Evolutionary conservation across 1,284 basidiomycete genomes (phyloP).

Genomic region (Pseudozyma tsukubaensis): DNA sequence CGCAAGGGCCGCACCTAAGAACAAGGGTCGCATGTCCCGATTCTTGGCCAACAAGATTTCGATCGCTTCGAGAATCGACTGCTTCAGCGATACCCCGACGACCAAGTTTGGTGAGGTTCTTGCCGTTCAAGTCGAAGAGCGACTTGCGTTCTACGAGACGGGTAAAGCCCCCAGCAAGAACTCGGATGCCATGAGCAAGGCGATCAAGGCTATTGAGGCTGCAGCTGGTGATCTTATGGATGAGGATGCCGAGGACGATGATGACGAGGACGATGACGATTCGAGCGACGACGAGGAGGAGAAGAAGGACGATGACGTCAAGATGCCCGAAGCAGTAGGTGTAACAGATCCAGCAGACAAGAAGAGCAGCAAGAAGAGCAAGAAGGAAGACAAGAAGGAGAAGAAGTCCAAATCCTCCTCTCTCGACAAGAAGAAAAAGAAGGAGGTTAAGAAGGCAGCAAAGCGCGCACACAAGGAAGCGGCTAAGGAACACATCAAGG

Average conservation of each 20-base stretch:
- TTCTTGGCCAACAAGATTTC: slow-evolving; percentile 96
- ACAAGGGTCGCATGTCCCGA: slow-evolving; percentile 88
- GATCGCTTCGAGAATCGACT: slow-evolving; percentile 97
- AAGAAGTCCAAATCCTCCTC: slow-evolving; percentile 73
- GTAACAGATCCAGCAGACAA: slow-evolving; percentile 57
- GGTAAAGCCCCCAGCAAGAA: slow-evolving; percentile 67
- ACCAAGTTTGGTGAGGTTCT: slow-evolving; percentile 95
- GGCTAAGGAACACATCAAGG: slow-evolving; percentile 54
- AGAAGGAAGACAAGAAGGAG: slow-evolving; percentile 75
- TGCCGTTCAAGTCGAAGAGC: slow-evolving; percentile 92
- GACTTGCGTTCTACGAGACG: slow-evolving; percentile 89
- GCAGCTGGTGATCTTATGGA: slow-evolving; percentile 79
- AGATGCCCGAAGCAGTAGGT: slow-evolving; percentile 69
- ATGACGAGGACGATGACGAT: slow-evolving; percentile 72
- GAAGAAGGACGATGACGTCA: slow-evolving; percentile 72
- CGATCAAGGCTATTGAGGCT: slow-evolving; percentile 80
- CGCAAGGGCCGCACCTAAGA: slow-evolving; percentile 90
- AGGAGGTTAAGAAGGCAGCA: slow-evolving; percentile 60
- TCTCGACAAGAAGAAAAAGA: slow-evolving; percentile 48
- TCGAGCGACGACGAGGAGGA: slow-evolving; percentile 73
- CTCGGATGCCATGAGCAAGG: slow-evolving; percentile 78
- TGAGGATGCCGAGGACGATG: slow-evolving; percentile 74
- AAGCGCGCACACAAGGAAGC: slow-evolving; percentile 66
- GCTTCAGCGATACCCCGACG: slow-evolving; percentile 86
- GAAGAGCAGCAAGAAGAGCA: slow-evolving; percentile 74